Evolutionary conservation across 2,329 filamentous ascomycete species (phyloP), one percentile per base, ranked within the genome.

Genomic region (Coniochaeta pulveracea): DNA sequence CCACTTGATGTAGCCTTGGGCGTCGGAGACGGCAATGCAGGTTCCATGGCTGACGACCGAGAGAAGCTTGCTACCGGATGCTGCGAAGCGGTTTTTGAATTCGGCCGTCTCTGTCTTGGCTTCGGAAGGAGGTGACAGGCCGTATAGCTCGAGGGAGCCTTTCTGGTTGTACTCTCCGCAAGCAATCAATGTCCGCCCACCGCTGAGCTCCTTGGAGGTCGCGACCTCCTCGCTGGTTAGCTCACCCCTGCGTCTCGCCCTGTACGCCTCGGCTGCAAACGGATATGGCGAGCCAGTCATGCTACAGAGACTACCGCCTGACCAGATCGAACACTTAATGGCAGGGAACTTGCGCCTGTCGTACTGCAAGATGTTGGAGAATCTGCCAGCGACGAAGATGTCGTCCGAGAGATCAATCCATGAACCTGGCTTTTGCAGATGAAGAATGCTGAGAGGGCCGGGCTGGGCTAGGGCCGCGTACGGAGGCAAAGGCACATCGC

Each of bases 131-230:
- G 56, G 56, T 16, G 58, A 62, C 1, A 85, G 57, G 10, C 76
- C 76, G 52, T 93, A 94, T n/a, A 94, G 60, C 49, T 96, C 89
- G 2, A 96, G 63, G 0, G 82, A 88, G 1, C 89, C 89, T 53
- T 91, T 88, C 19, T 81, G 85, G 45, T 91, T 93, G 60, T 95
- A 95, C 50, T 89, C 84, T 5, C 88, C 89, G 24, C 82, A 84
- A 3, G 85, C 84, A 33, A 94, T 71, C 17, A 95, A 57, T 0
- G 80, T 86, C 28, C 78, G 66, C 1, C 77, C 69, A 10, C 54
- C 68, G 0, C 56, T 46, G 1, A 54, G 51, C n/a, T 47, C 56
- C 43, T 79, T 79, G n/a, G 65, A 64, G 12, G 61, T 57, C 40
- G 54, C 60, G 10, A 74, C 61, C 41, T 66, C 66, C 35, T 71